phyloP scores from a whole-genome alignment of 768 basidiomycete genomes.

The Panaeolus papilionaceus region DNA sequence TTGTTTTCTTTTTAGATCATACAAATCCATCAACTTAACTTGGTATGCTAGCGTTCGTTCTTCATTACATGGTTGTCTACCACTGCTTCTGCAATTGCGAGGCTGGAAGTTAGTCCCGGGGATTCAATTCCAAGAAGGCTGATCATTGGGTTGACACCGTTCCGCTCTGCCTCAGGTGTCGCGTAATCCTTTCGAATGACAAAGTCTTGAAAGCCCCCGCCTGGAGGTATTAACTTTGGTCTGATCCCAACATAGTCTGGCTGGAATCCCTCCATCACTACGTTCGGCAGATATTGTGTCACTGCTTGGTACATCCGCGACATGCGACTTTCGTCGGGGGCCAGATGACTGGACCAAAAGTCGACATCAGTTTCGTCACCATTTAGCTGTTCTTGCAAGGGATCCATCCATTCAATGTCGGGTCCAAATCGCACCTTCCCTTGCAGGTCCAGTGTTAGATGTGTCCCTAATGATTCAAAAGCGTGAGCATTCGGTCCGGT shows the following conservation, averaged over 20 bases:
- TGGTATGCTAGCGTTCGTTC: conserved; percentile 17
- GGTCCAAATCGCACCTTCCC: conserved; percentile 92
- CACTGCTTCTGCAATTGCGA: conserved; percentile 88
- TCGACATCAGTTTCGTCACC: conserved; percentile 56
- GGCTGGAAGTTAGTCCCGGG: conserved; percentile 86
- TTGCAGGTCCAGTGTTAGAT: conserved; percentile 86
- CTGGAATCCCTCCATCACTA: conserved; percentile 63
- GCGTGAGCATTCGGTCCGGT: conserved; percentile 60
- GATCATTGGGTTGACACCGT: conserved; percentile 61
- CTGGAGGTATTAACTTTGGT: conserved; percentile 83
- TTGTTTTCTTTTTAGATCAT: neutral
- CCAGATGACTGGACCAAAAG: conserved; percentile 77
- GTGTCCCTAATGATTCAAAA: conserved; percentile 90
- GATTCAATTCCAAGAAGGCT: conserved; percentile 91
- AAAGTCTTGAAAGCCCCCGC: conserved; percentile 86
- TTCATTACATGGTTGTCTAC: conserved; percentile 60
- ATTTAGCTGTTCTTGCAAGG: conserved; percentile 44
- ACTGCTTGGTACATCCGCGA: conserved; percentile 75
- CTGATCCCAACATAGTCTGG: conserved; percentile 88
- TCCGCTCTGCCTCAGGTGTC: conserved; percentile 33
- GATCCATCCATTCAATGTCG: conserved; percentile 86
- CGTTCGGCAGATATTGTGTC: conserved; percentile 72
- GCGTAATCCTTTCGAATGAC: conserved; percentile 70
- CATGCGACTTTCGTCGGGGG: conserved; percentile 65
- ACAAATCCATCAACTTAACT: neutral